A percentile compares a stretch with the other conserved stretches of the same genome.
Evolutionary conservation across 345 rosid species (phyloP).

Genomic region (Erucastrum elatum): DNA sequence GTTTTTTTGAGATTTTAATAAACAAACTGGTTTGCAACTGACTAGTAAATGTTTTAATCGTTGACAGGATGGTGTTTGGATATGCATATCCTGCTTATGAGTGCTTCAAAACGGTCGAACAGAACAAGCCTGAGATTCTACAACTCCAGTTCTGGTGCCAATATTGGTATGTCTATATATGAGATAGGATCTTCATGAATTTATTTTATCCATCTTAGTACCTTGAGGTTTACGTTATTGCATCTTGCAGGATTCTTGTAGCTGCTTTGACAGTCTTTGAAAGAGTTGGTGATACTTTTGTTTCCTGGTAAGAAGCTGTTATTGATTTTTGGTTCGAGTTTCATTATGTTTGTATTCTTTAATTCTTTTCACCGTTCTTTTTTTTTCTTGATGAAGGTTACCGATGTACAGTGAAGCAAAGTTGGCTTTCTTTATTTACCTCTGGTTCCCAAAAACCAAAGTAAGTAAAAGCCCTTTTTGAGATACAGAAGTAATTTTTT

Average conservation of each 20-base stretch:
- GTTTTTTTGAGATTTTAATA: background rate
- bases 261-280: conserved; percentile 62
- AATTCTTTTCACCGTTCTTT: background rate
- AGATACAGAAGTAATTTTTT: background rate
- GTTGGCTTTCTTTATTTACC: conserved; percentile 66
- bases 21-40: background rate
- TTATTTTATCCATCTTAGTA: background rate
- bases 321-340: background rate
- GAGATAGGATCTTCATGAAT: background rate
- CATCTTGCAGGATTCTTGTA: conserved; percentile 66
- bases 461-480: conserved; percentile 38
- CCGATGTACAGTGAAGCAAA: conserved; percentile 82
- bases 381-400: conserved; percentile 46
- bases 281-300: conserved; percentile 65
- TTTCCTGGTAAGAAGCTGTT: conserved; percentile 55
- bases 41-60: background rate
- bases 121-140: conserved; percentile 47
- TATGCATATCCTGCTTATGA: conserved; percentile 81
- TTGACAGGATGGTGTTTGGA: conserved; percentile 61
- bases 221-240: background rate
- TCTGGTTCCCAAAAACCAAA: conserved; percentile 73
- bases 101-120: conserved; percentile 66
- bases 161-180: conserved; percentile 53
- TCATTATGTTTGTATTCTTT: background rate
- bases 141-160: conserved; percentile 78